These are phyloP conservation scores for Aspergillus nidulans DNA, from an alignment of 495 filamentous ascomycete species.

Conservation along the genomic window DNA sequence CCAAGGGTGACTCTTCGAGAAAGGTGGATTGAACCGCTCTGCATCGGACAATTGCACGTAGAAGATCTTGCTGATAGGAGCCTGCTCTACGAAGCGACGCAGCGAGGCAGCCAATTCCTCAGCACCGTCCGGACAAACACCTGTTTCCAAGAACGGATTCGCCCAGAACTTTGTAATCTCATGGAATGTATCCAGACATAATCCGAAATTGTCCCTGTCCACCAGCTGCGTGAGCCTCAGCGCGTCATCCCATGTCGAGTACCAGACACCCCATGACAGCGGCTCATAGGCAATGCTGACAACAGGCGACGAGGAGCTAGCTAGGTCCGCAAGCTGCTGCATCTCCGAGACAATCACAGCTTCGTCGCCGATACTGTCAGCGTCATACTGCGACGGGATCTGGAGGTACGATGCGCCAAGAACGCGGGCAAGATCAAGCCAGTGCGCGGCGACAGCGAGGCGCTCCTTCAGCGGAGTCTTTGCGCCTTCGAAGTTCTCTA, in stretches of 20 bases:
- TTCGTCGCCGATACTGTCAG: constrained; percentile 47
- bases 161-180: constrained; percentile 63
- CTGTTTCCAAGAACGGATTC: constrained; percentile 49
- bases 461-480: constrained; percentile 48
- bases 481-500: constrained; percentile 67
- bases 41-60: constrained; percentile 73
- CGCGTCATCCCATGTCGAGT: constrained; percentile 61
- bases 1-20: constrained; percentile 58
- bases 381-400: constrained; percentile 61
- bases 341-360: constrained; percentile 58
- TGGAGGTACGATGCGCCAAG: constrained; percentile 61
- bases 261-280: constrained; percentile 62
- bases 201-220: constrained; percentile 61
- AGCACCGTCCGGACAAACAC: constrained; percentile 51
- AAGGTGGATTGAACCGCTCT: constrained; percentile 53
- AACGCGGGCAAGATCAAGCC: constrained; percentile 57
- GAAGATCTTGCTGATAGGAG: constrained; percentile 63
- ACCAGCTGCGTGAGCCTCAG: constrained; percentile 57
- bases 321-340: constrained; percentile 54
- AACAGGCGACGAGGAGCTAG: constrained; percentile 43
- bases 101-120: constrained; percentile 50
- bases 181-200: constrained; percentile 74
- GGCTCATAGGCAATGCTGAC: constrained; percentile 64
- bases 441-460: constrained; percentile 57
- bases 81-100: constrained; percentile 42